Percentiles rank a stretch among this genome's conserved stretches.
phyloP scores from a whole-genome alignment of 352 stramenopile species.

The Phytophthora idaei region DNA sequence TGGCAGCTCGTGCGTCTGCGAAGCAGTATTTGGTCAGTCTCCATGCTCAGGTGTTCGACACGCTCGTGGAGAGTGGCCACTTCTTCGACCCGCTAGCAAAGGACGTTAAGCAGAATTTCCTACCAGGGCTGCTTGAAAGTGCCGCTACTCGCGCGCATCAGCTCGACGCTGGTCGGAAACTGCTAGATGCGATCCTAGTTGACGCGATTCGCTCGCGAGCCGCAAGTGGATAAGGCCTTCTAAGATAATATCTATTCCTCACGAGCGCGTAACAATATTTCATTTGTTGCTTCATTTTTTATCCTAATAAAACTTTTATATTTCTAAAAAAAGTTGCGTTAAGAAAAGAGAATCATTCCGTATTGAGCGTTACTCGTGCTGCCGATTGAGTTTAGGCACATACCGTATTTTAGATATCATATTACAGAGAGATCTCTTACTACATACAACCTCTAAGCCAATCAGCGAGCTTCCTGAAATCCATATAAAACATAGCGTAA shows the following conservation, averaged over 20 bases:
- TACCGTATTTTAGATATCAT: no score
- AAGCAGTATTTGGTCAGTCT: conserved; percentile 89
- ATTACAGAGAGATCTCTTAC: no score
- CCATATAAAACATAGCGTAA: no score
- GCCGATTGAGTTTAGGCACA: no score
- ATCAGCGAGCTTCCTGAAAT: no score
- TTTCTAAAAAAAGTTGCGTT: no score
- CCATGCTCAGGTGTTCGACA: conserved; percentile 88
- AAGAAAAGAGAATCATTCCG: no score
- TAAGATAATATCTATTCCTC: background rate
- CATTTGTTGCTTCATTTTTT: no score
- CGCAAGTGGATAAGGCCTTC: conserved; percentile 14
- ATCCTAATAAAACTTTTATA: no score
- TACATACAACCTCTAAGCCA: no score
- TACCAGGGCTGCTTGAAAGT: conserved; percentile 68
- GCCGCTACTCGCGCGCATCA: conserved; percentile 50
- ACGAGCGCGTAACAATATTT: no score
- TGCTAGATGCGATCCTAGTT: conserved; percentile 34
- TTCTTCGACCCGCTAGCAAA: conserved; percentile 91
- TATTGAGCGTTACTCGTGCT: no score
- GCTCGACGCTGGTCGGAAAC: conserved; percentile 32
- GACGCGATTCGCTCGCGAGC: conserved; percentile 30
- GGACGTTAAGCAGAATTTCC: conserved; percentile 83
- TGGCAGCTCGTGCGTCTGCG: conserved; percentile 89
- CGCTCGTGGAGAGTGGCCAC: conserved; percentile 83